phyloP scores from a whole-genome alignment of 352 stramenopile species.

The Phytophthora foliorum region DNA sequence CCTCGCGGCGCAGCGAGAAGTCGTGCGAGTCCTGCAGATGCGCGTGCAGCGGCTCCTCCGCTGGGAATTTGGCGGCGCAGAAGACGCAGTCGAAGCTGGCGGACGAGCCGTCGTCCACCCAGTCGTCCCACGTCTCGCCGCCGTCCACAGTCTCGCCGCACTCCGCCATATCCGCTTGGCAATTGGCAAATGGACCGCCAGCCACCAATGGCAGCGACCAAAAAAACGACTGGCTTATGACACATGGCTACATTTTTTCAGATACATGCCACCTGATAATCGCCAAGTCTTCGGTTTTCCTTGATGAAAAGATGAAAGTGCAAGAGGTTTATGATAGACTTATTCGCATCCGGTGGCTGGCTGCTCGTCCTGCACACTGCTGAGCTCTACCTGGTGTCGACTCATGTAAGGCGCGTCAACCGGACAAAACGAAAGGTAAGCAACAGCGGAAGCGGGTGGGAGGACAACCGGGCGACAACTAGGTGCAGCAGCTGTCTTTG shows the following conservation, averaged over 20 bases:
- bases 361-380: conserved; percentile 9
- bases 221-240: conserved; percentile 21
- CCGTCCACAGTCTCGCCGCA: conserved; percentile 35
- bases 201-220: conserved; percentile 14
- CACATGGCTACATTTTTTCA: conserved; percentile 39
- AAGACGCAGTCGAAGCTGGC: conserved; percentile 76
- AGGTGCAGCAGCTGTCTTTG: conserved; percentile 87
- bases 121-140: conserved; percentile 87
- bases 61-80: conserved; percentile 57
- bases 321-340: conserved; percentile 33
- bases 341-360: conserved; percentile 25
- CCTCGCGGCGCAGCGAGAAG: conserved; percentile 72
- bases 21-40: conserved; percentile 63
- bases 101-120: conserved; percentile 75
- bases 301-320: neutral
- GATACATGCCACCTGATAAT: conserved; percentile 2
- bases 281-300: neutral
- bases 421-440: conserved; percentile 15
- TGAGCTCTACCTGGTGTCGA: conserved; percentile 10
- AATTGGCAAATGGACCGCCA: conserved; percentile 30
- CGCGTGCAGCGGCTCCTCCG: conserved; percentile 64
- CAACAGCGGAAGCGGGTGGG: neutral
- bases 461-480: conserved; percentile 10
- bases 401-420: conserved; percentile 1
- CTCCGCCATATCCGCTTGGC: conserved; percentile 3